Percentiles rank a stretch among this genome's conserved stretches.
These are phyloP conservation scores for Cytospora piceae DNA, from an alignment of 2,329 filamentous ascomycete species.

Conservation along the genomic window DNA sequence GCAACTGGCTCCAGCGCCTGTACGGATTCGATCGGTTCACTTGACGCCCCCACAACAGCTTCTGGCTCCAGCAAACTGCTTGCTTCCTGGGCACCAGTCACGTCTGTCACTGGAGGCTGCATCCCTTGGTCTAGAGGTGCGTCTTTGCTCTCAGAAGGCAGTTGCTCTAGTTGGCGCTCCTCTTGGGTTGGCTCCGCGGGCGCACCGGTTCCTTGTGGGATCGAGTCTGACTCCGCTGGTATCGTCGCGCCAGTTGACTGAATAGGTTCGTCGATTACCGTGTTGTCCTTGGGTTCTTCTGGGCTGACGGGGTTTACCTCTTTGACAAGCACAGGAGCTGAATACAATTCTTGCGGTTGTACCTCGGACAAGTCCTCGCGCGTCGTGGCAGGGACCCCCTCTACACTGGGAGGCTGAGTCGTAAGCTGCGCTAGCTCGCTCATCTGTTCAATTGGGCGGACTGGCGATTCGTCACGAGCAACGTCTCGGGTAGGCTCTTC, in stretches of 20 bases:
- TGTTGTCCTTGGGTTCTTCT: conserved; percentile 37
- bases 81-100: not conserved
- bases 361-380: not conserved
- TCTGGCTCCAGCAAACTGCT: conserved; percentile 5
- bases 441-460: not conserved
- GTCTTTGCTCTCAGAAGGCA: not conserved
- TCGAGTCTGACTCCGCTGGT: not conserved
- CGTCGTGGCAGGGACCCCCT: not conserved
- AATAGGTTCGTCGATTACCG: not conserved
- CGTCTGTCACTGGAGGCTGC: not conserved
- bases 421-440: not conserved
- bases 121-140: not conserved
- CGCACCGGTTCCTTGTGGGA: not conserved
- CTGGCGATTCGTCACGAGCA: not conserved
- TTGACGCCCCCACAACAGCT: not conserved
- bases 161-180: not conserved
- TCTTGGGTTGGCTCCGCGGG: conserved; percentile 1
- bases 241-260: conserved; percentile 5
- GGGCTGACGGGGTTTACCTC: conserved; percentile 29
- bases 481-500: not conserved
- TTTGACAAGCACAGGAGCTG: conserved; percentile 29
- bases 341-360: conserved; percentile 29
- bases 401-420: not conserved
- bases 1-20: not conserved
- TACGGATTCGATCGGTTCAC: not conserved